Evolutionary conservation across 2,329 filamentous ascomycete species (phyloP), one percentile per base, ranked within the genome.

Genomic region (Metarhizium anisopliae): DNA sequence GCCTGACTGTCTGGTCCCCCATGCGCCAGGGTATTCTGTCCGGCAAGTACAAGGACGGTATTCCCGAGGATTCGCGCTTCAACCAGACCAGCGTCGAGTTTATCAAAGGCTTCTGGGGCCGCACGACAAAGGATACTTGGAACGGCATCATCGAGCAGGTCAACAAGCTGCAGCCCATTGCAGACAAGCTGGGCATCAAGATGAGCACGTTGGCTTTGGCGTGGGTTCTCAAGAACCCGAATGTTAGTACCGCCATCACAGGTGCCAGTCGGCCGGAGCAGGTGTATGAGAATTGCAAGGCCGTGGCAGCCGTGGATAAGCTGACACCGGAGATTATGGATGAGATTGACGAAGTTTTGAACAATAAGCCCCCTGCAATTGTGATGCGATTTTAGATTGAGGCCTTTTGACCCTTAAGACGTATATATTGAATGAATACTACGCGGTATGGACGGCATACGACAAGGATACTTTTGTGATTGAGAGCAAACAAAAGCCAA

Each of bases 41-140:
- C 0, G 85, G 84, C 50, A 87, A 87, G 69, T 87, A 87, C 71
- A 84, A 82, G 66, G 71, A 84, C 61, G 81, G 80, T 32, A 79
- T 85, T 45, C 82, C 83, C 4, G 71, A 77, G 4, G 78, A 79
- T 59, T 83, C 80, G n/a, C 74, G 85, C 32, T 74, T 85, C 56
- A 77, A 77, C 13, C 75, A 77, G 62, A 77, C 77, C 47, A 73
- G 79, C 53, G 77, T 85, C 58, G 74, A 78, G 53, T 85, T 79
- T 65, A 75, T 85, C 61, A 70, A 76, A 57, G 74, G 76, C 42
- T 79, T 72, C 68, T 77, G 76, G 75, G 72, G 78, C 67, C 67
- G 72, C 38, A 80, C 76, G 11, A 73, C 73, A 56, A 73, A 75
- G 64, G 78, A 81, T 51, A 70, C 69, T 50, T 84, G 82, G 80